Percentiles rank a stretch among this genome's conserved stretches.
Conservation (phyloP, 1,284 basidiomycete species). For the Afroboletus lepidellus region DNA sequence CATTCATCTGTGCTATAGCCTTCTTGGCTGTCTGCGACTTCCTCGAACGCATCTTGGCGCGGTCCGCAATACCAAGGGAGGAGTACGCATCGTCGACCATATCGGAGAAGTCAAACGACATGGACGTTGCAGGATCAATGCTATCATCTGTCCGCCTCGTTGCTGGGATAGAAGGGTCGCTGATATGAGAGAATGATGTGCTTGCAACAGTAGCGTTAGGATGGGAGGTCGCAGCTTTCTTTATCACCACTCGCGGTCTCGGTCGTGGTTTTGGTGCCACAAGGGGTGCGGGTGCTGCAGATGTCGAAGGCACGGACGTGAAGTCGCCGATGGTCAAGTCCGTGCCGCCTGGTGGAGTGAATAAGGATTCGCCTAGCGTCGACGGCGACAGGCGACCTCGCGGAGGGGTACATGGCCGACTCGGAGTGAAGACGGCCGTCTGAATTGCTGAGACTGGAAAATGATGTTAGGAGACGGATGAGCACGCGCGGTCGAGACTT, state of each 20-base stretch:
- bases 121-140: slow-evolving; percentile 18
- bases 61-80: slow-evolving; percentile 42
- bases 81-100: slow-evolving; percentile 21
- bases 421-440: slow-evolving; percentile 18
- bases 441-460: slow-evolving; percentile 22
- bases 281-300: not conserved
- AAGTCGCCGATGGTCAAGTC: slow-evolving; percentile 13
- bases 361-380: slow-evolving; percentile 21
- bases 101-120: slow-evolving; percentile 10
- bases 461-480: not conserved
- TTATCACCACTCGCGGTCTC: slow-evolving; percentile 27
- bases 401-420: slow-evolving; percentile 16
- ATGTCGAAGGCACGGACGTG: slow-evolving; percentile 11
- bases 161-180: slow-evolving; percentile 14
- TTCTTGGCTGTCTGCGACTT: slow-evolving; percentile 22
- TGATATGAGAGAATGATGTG: slow-evolving; percentile 28
- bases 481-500: not conserved
- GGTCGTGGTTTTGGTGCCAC: slow-evolving; percentile 21
- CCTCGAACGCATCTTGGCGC: slow-evolving; percentile 45
- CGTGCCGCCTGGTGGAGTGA: slow-evolving; percentile 22
- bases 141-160: slow-evolving; percentile 19
- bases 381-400: slow-evolving; percentile 3
- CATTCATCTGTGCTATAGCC: slow-evolving; percentile 7
- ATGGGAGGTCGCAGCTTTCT: slow-evolving; percentile 10
- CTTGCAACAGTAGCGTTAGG: not conserved